Evolutionary conservation across 1,284 basidiomycete genomes (phyloP), one percentile per base, ranked within the genome.

Genomic region (Cryptococcus sp.): DNA sequence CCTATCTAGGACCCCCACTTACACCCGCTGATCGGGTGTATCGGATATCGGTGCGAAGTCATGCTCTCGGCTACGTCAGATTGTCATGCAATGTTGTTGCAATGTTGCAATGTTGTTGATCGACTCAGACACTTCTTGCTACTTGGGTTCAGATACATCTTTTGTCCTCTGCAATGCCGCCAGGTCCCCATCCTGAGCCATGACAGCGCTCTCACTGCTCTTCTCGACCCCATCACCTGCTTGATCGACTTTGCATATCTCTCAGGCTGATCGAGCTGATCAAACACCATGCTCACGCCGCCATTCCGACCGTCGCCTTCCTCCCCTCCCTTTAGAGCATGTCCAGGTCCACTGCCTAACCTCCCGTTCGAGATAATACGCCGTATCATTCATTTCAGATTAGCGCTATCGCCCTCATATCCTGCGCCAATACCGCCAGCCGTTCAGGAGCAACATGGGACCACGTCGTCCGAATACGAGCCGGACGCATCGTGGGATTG

Each of bases 371-470:
- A 68, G 65, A 58, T 75, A 38, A 45, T 68, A 15, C 61, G 69
- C 6, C 62, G 67, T 3, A 69, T 75, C 61, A 68, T 75, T 30
- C 63, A 57, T n/a, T 64, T 63, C 11, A 62, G 71, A 7, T 60
- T 75, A 17, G 54, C 62, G 1, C 60, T 69, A 0, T 51, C 62
- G 1, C 65, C 63, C 5, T 62, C 64, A 15, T 62, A 58, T 55
- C 62, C 66, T 19, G 20, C 48, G n/a, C 17, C 19, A 1, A 39
- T 58, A 49, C 11, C 16, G 8, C 19, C 19, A 6, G 47, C 49
- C 25, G 47, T 10, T 35, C 30, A 35, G 13, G 30, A 35, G 8
- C 8, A 35, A 35, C 5, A 35, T 35, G 30, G 30, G 13, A 35
- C 30, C 13, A 35, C 30, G 30, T 35, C 30, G 30, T 35, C 30